Base-by-base conservation (phyloP, 495 filamentous ascomycete species). In the Podospora didyma region DNA sequence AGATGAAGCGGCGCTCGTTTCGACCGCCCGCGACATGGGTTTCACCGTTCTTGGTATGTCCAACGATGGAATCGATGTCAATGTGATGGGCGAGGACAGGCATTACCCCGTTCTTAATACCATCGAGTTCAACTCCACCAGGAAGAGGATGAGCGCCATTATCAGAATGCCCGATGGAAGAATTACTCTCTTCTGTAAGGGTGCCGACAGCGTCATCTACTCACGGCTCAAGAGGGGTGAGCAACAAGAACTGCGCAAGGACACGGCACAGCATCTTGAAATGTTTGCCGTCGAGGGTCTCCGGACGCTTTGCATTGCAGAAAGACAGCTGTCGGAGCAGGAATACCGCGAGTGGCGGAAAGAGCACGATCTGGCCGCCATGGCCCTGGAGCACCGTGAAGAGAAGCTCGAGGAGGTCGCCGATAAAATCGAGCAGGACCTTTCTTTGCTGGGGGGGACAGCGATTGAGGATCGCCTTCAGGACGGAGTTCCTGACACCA, bases 91-190 rank as follows among this genome's bases (percentile, higher is more conserved):
- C 46, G 79, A 89, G 63, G 89, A 97, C 57, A 80, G 78, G 54
- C 84, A 89, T 44, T 99, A 89, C 65, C 86, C 84, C 10, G 89
- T 99, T 20, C 81, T 99, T 37, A 97, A 96, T 69, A 96, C 89
- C 5, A 83, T 99, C 39, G 95, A 99, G 67, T 99, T 99, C 77
- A 97, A 97, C 72, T 97, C 94, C 3, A 87, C 89, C 7, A 80
- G 95, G 62, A 99, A 99, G 71, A 85, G 95, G 54, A 99, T 99
- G 95, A 97, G 95, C 71, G 88, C 94, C 1, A 97, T 99, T 56
- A 86, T 99, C 42, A 84, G 86, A 54, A 97, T 97, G 93, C 95
- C 95, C 3, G 85, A 97, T 65, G 92, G 92, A 37, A 86, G 82
- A 58, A 97, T 99, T 49, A 78, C 92, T 24, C 82, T 99, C 1